Percentiles rank a stretch among this genome's conserved stretches.
These are phyloP conservation scores for Austroboletus festivus DNA, from an alignment of 768 basidiomycete species.

Conservation along the genomic window DNA sequence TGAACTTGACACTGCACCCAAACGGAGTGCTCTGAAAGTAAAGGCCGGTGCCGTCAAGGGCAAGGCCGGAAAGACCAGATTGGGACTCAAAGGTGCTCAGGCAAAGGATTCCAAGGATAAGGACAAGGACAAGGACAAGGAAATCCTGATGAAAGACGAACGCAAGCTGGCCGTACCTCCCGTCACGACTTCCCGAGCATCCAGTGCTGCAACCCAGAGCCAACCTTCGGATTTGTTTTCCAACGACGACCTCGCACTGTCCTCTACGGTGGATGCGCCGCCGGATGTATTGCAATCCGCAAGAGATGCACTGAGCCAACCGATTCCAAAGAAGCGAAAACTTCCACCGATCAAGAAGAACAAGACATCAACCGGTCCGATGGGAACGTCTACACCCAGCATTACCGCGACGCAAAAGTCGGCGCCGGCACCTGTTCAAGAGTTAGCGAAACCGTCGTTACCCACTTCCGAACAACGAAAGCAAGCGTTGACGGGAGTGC, in stretches of 20 bases:
- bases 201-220: constrained; percentile 33
- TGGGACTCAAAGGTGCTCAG: constrained; percentile 22
- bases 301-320: constrained; percentile 22
- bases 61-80: no score
- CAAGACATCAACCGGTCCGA: constrained; percentile 35
- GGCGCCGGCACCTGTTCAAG: constrained; percentile 11
- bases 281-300: constrained; percentile 25
- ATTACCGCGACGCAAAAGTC: constrained; percentile 26
- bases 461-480: constrained; percentile 33
- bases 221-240: constrained; percentile 26
- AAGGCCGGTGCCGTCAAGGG: constrained; percentile 11
- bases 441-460: constrained; percentile 27
- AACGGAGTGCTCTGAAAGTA: constrained; percentile 24
- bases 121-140: constrained; percentile 30
- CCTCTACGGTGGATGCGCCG: constrained; percentile 6
- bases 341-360: constrained; percentile 68
- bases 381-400: constrained; percentile 23
- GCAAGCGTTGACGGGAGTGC: constrained; percentile 43
- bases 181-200: constrained; percentile 20
- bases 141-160: constrained; percentile 42
- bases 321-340: constrained; percentile 57
- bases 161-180: constrained; percentile 29
- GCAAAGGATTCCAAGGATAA: constrained; percentile 32
- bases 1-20: constrained; percentile 20
- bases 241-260: constrained; percentile 29